Conservation (phyloP, 208 protist species). For the Novymonas esmeraldas region DNA sequence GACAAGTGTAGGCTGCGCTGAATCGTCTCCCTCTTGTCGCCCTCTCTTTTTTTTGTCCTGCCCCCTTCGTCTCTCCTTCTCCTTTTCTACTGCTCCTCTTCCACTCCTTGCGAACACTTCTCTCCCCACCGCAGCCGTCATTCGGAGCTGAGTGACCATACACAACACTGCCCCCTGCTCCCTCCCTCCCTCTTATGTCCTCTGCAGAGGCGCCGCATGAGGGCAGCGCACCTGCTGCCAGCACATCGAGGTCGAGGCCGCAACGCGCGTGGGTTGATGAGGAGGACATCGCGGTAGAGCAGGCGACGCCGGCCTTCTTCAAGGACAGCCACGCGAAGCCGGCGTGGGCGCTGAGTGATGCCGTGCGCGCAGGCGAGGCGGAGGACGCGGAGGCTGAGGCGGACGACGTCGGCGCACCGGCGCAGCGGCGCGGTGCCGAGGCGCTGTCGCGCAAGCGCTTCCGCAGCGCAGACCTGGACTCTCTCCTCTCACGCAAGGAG, state of each 20-base stretch:
- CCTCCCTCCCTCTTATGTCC: conserved; percentile 17
- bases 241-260: neutral
- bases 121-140: too few species aligned
- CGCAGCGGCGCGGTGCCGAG: conserved; percentile 12
- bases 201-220: conserved; percentile 1
- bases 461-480: conserved; percentile 75
- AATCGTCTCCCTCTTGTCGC: neutral
- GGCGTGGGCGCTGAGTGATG: conserved; percentile 61
- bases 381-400: conserved; percentile 17
- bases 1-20: too few species aligned
- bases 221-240: neutral
- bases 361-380: conserved; percentile 13
- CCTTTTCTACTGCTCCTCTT: too few species aligned
- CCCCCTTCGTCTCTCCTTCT: neutral
- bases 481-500: conserved; percentile 76
- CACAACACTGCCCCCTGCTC: too few species aligned
- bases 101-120: too few species aligned
- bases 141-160: too few species aligned
- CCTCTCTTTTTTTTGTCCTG: neutral
- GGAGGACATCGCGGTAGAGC: conserved; percentile 41
- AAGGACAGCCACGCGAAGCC: conserved; percentile 49
- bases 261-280: conserved; percentile 72
- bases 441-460: conserved; percentile 55
- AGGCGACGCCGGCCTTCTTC: conserved; percentile 42
- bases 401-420: neutral